Evolutionary conservation across 169 alveolate genomes (phyloP).

Genomic region (Plasmodium ovale): DNA sequence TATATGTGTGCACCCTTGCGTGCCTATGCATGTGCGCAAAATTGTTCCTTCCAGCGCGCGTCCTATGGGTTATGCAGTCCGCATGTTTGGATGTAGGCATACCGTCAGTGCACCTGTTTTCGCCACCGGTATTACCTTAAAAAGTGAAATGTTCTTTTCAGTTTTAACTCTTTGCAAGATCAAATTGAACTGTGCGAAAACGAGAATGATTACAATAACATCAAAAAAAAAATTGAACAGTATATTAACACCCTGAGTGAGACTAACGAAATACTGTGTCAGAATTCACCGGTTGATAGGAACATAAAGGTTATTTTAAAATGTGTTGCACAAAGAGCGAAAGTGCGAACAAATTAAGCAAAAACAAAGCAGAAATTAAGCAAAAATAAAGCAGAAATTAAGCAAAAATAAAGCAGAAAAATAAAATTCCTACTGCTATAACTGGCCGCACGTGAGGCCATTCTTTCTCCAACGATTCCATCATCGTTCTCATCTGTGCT

Average conservation of each 20-base stretch:
- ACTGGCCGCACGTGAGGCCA: no score
- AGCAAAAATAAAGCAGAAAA: no score
- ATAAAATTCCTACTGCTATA: no score
- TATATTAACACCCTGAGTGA: constrained; percentile 54
- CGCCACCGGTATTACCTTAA: no score
- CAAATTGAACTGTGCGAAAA: constrained; percentile 68
- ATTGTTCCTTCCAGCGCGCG: no score
- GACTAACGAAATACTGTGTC: constrained; percentile 66
- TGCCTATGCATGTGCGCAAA: background rate
- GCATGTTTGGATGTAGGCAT: background rate
- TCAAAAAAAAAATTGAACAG: constrained; percentile 31
- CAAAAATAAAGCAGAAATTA: no score
- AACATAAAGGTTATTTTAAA: constrained; percentile 55
- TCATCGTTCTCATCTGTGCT: no score
- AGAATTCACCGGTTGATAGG: constrained; percentile 57
- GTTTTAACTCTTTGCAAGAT: constrained; percentile 60
- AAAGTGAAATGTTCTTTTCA: background rate
- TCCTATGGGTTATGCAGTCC: background rate
- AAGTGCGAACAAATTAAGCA: background rate
- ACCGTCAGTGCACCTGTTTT: no score
- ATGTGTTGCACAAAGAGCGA: no score
- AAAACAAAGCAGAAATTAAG: background rate
- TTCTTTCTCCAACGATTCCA: no score
- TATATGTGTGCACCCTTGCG: background rate
- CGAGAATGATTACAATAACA: constrained; percentile 20